Base-by-base conservation (phyloP, 495 filamentous ascomycete genomes). In the Penicillium soppii region DNA sequence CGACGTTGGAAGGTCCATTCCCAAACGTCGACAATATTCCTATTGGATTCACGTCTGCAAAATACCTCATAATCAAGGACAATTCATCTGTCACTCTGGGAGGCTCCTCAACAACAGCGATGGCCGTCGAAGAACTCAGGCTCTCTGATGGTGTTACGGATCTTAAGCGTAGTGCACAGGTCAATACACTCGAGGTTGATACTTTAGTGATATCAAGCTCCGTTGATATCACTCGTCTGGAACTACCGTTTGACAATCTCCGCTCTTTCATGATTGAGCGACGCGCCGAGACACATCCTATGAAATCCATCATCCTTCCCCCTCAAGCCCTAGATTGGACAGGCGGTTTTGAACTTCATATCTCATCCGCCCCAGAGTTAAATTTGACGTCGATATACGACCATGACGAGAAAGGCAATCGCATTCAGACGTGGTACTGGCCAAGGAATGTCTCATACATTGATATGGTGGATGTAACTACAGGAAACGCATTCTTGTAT, bases 11-110 rank as follows among this genome's bases (percentile, higher is more conserved):
- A 3, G 32, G 36, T 1, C 22, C 33, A 16, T 38, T 53, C 8
- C 50, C 50, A 26, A 53, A 53, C 19, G n/a, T 53, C 17, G 26
- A 41, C 5, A 20, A n/a, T 4, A 30, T 53, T 7, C 4, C 26
- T 19, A 13, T 53, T 20, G 50, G 50, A n/a, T 40, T 47, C 16
- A 30, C 3, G 1, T 40, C 42, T 8, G 36, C n/a, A 5, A 3
- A 41, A 8, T 4, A 17, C 6, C 16, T 47, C 7, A 4, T 1
- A 12, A 20, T 53, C 8, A 4, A 1, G 17, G 26, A 33, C 5
- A 30, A 52, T 25, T 7, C 21, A 19, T 23, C 35, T 15, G 20
- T 53, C 20, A 47, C 29, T 0, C 15, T 53, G 13, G 50, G 50
- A 20, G 43, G 50, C 26, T 25, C 50, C 3, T 30, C 33, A 9